Conservation (phyloP, 257 asterid species). For the Primulina tabacum region DNA sequence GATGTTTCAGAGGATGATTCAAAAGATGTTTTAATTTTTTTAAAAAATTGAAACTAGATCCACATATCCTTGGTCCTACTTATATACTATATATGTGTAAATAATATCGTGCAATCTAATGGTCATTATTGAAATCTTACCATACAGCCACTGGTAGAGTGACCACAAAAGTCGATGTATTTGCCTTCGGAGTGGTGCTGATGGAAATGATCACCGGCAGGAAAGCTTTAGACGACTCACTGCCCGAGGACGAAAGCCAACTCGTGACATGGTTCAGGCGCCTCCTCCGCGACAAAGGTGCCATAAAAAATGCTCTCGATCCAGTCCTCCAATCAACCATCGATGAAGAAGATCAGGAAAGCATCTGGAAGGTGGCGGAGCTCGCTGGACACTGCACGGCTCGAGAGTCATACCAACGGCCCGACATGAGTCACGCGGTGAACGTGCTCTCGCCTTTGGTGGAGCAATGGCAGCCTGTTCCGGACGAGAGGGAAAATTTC, state of each 20-base stretch:
- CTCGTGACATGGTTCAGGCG: slow-evolving; percentile 73
- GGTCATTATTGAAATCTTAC: background rate
- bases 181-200: slow-evolving; percentile 77
- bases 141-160: slow-evolving; percentile 84
- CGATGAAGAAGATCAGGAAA: slow-evolving; percentile 47
- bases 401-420: slow-evolving; percentile 65
- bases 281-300: slow-evolving; percentile 41
- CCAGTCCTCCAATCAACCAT: slow-evolving; percentile 33
- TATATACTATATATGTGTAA: too few species aligned
- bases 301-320: slow-evolving; percentile 41
- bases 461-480: slow-evolving; percentile 70
- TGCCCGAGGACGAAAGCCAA: slow-evolving; percentile 60
- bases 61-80: too few species aligned
- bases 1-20: too few species aligned
- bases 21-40: too few species aligned
- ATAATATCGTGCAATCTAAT: background rate
- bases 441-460: slow-evolving; percentile 59
- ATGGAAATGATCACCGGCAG: slow-evolving; percentile 81
- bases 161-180: slow-evolving; percentile 78
- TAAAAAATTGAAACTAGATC: too few species aligned
- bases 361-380: slow-evolving; percentile 59
- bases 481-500: slow-evolving; percentile 33
- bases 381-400: slow-evolving; percentile 79
- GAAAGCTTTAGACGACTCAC: slow-evolving; percentile 61
- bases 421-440: slow-evolving; percentile 80